Percentiles rank a stretch among this genome's conserved stretches.
Evolutionary conservation across 257 asterid genomes (phyloP).

Genomic region (Solanum medicagineum): DNA sequence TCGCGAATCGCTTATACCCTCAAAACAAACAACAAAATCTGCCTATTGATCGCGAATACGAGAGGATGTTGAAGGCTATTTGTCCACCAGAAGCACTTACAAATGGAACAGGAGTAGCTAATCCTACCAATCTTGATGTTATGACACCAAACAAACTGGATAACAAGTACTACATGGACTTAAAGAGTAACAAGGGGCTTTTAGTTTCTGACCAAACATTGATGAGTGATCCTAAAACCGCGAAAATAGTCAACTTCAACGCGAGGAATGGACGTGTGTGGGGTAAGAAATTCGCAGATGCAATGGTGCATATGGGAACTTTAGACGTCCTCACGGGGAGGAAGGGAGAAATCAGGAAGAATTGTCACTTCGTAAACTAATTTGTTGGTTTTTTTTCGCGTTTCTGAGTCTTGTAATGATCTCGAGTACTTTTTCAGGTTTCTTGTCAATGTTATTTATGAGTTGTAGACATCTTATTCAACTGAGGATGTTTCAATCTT

Average conservation of each 20-base stretch:
- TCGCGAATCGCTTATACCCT: conserved; percentile 31
- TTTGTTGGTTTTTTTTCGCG: neutral
- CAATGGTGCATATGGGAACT: conserved; percentile 52
- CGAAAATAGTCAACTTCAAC: conserved; percentile 19
- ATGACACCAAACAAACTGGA: conserved; percentile 26
- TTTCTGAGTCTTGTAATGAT: neutral
- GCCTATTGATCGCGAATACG: conserved; percentile 15
- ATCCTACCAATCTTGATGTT: conserved; percentile 18
- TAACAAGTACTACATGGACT: conserved; percentile 24
- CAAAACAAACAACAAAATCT: conserved; percentile 16
- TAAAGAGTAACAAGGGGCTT: conserved; percentile 23
- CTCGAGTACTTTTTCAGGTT: neutral
- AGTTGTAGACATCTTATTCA: neutral
- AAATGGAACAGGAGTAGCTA: conserved; percentile 2
- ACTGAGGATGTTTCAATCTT: neutral
- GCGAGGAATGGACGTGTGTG: conserved; percentile 19
- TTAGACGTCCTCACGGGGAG: conserved; percentile 27
- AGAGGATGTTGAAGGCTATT: conserved; percentile 13
- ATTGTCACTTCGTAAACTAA: neutral
- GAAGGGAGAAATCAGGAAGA: conserved; percentile 27
- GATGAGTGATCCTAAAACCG: conserved; percentile 21
- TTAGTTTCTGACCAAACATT: conserved; percentile 38
- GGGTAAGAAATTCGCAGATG: conserved; percentile 43
- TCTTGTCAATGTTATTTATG: neutral
- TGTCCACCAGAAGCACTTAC: conserved; percentile 34